A percentile compares a stretch with the other conserved stretches of the same genome.
These are phyloP conservation scores for Zalerion maritima DNA, from an alignment of 495 filamentous ascomycete species.

Conservation along the genomic window DNA sequence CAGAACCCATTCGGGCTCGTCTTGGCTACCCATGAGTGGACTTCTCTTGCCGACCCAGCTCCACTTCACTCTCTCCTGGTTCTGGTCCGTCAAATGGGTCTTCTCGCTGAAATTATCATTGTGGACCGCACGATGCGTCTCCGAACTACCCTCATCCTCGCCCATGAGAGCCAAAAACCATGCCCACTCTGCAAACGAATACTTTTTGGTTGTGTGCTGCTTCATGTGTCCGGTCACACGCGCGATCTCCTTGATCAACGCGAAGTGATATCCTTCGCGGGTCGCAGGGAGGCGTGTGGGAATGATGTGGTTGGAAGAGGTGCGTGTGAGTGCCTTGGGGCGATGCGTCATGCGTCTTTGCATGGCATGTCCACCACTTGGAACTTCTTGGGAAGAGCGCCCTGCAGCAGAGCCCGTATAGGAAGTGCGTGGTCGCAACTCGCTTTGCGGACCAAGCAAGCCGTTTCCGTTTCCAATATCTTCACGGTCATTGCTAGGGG, in stretches of 20 bases:
- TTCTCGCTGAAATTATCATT: not conserved
- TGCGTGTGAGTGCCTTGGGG: constrained; percentile 8
- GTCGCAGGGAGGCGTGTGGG: constrained; percentile 16
- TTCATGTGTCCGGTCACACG: constrained; percentile 51
- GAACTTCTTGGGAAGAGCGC: too few relatives aligned
- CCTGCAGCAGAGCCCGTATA: too few relatives aligned
- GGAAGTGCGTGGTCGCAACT: too few relatives aligned
- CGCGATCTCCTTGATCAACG: constrained; percentile 52
- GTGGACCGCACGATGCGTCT: constrained; percentile 21
- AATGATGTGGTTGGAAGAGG: constrained; percentile 14
- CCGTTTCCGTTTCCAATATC: too few relatives aligned
- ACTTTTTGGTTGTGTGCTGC: constrained; percentile 45
- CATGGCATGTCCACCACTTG: constrained; percentile 30
- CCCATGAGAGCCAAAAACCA: constrained; percentile 65
- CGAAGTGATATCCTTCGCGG: constrained; percentile 45
- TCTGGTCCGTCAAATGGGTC: constrained; percentile 3
- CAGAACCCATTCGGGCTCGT: constrained; percentile 72
- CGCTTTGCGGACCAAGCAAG: too few relatives aligned
- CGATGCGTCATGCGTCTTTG: constrained; percentile 16
- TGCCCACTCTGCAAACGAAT: constrained; percentile 69
- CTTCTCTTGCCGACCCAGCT: constrained; percentile 62
- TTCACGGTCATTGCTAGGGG: too few relatives aligned
- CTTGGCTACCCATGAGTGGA: constrained; percentile 57
- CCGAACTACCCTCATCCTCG: constrained; percentile 42
- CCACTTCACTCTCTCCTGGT: constrained; percentile 32